A percentile compares a stretch with the other conserved stretches of the same genome.
Conservation (phyloP, 1,139 yeast genomes). For the Kodamaea anthophila region DNA sequence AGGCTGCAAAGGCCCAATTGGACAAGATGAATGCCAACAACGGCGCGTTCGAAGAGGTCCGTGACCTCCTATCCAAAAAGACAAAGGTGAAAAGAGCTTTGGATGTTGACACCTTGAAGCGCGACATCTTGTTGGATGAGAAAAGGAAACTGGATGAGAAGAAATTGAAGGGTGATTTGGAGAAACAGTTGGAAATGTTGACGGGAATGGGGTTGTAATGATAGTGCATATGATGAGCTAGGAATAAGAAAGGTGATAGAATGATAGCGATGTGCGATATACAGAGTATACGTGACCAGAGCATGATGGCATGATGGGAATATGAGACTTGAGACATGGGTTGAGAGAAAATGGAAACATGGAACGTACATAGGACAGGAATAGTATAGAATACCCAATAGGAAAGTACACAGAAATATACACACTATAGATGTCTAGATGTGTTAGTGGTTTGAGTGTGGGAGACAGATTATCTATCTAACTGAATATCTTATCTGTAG, state of each 20-base stretch:
- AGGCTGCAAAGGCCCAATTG: slow-evolving; percentile 35
- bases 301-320: not conserved
- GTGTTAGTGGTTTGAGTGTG: too few relatives aligned
- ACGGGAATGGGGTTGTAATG: slow-evolving; percentile 41
- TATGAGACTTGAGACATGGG: not conserved
- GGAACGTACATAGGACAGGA: too few relatives aligned
- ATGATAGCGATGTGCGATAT: too few relatives aligned
- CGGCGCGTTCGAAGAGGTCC: slow-evolving; percentile 33
- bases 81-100: slow-evolving; percentile 18
- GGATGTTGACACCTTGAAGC: slow-evolving; percentile 28
- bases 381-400: not conserved
- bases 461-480: too few relatives aligned
- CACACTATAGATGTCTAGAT: too few relatives aligned
- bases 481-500: too few relatives aligned
- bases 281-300: too few relatives aligned
- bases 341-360: too few relatives aligned
- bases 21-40: slow-evolving; percentile 38
- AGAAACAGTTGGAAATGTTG: slow-evolving; percentile 54
- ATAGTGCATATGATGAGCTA: too few relatives aligned
- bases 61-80: slow-evolving; percentile 15
- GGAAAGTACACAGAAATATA: too few relatives aligned
- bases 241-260: too few relatives aligned
- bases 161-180: slow-evolving; percentile 45
- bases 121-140: slow-evolving; percentile 40
- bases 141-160: slow-evolving; percentile 31